These are phyloP conservation scores for Lophiotrema nucula DNA, from an alignment of 495 filamentous ascomycete species.

Conservation along the genomic window DNA sequence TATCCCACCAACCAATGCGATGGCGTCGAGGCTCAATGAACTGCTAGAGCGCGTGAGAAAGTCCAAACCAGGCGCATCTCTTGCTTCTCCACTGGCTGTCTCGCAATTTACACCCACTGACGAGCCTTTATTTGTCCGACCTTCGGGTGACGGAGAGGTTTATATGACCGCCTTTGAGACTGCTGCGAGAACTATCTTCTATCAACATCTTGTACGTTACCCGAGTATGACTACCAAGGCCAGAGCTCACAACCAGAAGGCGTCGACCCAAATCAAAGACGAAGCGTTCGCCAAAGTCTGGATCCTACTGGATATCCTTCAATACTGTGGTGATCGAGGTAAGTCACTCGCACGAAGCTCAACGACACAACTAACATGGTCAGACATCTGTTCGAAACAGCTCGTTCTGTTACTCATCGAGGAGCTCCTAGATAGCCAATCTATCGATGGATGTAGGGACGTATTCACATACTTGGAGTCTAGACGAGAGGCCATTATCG, in stretches of 20 bases:
- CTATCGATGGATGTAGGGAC: slow-evolving; percentile 81
- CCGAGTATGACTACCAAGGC: not conserved
- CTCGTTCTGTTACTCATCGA: slow-evolving; percentile 88
- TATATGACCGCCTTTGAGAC: slow-evolving; percentile 71
- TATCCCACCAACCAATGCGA: not conserved
- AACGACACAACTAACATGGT: no score
- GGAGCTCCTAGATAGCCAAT: slow-evolving; percentile 93
- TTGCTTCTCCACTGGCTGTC: slow-evolving; percentile 77
- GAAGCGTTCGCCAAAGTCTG: slow-evolving; percentile 77
- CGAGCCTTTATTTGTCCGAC: slow-evolving; percentile 45
- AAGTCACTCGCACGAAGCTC: no score
- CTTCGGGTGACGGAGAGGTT: slow-evolving; percentile 41
- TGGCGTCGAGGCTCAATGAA: slow-evolving; percentile 47
- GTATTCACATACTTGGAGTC: slow-evolving; percentile 95
- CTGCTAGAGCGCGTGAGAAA: slow-evolving; percentile 64
- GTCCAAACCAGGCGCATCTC: slow-evolving; percentile 62
- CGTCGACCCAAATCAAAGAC: slow-evolving; percentile 56
- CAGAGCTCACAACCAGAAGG: slow-evolving; percentile 20
- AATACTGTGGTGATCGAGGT: slow-evolving; percentile 79
- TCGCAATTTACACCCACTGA: slow-evolving; percentile 48
- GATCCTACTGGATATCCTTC: slow-evolving; percentile 89
- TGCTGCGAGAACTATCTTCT: slow-evolving; percentile 74
- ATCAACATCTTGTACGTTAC: slow-evolving; percentile 64
- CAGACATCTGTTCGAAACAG: slow-evolving; percentile 79
- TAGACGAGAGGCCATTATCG: slow-evolving; percentile 78